Base-by-base conservation (phyloP, 129 eudicot genomes). In the Chrysanthemum seticuspe region DNA sequence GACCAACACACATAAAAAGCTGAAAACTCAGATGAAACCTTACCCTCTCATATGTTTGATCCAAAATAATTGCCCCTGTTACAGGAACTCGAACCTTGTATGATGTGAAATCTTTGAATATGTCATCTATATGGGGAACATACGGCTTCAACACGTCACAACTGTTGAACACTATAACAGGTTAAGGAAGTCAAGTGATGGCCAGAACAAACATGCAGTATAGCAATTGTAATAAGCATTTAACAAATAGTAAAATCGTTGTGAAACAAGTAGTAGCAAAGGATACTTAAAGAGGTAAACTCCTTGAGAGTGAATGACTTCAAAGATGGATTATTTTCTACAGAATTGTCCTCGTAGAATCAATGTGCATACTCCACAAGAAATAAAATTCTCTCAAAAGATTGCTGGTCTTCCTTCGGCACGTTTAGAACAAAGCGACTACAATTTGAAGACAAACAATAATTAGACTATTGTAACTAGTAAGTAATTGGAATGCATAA, bases 41-140 rank as follows among this genome's bases (percentile, higher is more conserved):
- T 80, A 95, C 99, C 94, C 97, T 77, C 83, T 95, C 95, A 79
- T 75, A 91, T 54, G 97, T 83, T 82, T 95, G 88, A 79, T 95
- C 97, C 88, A 95, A 81, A 71, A 95, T 95, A 47, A 95, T 95
- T 18, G 97, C 99, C 53, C n/a, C 99, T 2, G 99, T 95, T 60
- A 95, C 99, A 73, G 99, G 99, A 76, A 95, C 99, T 75, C 94
- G 94, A 81, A 90, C 96, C 85, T 95, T 95, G 88, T 95, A 95
- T 3, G 99, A 95, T 21, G 91, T 88, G 82, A 95, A 95, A 77
- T 95, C 99, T 89, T 95, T 95, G 55, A 95, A 95, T 70, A 95
- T 95, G 78, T 95, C 97, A 81, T 95, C 99, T 76, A 95, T 81
- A 64, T 95, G 97, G 6, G 97, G 85, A 7, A 95, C 97, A 78